Evolutionary conservation across 208 protist genomes (phyloP), one percentile per base, ranked within the genome.

Genomic region (Tritrichomonas musculus): DNA sequence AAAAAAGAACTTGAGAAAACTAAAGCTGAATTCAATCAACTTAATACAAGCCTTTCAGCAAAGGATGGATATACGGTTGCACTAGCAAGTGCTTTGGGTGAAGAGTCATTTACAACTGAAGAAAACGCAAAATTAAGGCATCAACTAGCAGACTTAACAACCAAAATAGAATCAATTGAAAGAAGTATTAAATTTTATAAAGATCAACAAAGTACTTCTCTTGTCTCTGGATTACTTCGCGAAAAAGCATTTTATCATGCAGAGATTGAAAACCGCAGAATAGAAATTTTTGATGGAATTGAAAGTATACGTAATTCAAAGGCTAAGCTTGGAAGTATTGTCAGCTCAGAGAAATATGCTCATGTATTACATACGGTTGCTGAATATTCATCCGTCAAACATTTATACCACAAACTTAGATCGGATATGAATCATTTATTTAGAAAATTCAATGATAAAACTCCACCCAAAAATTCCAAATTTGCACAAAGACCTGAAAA

Each of bases 221-320:
- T 82, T 30, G 33, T 82, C 4, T 33, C 73, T 0, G 17, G 11
- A 9, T 82, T 82, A 50, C 39, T 47, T 17, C 33, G 41, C 8
- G 73, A 82, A 50, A 49, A 39, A 49, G 73, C 73, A 30, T 82
- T 50, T 50, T 82, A 82, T 50, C 33, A 82, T 82, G 73, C 73
- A 8, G 73, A 82, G 50, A 82, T 82, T 14, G 73, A 82, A 82
- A 39, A 82, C 49, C 30, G 44, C 8, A 3, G 73, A 11, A 50
- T 82, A 8, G 73, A 30, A 20, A 82, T 82, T 30, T 82, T 82
- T 41, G 41, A 30, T 50, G 73, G 73, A 25, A 82, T 82, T 41
- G 73, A 82, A 30, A 82, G 50, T 50, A 82, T 82, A 17, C 11
- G 36, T 17, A 82, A 50, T 47, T 11, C 27, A 30, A 82, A 82